phyloP scores from a whole-genome alignment of 2,329 filamentous ascomycete genomes.

The Corynespora cassiicola region DNA sequence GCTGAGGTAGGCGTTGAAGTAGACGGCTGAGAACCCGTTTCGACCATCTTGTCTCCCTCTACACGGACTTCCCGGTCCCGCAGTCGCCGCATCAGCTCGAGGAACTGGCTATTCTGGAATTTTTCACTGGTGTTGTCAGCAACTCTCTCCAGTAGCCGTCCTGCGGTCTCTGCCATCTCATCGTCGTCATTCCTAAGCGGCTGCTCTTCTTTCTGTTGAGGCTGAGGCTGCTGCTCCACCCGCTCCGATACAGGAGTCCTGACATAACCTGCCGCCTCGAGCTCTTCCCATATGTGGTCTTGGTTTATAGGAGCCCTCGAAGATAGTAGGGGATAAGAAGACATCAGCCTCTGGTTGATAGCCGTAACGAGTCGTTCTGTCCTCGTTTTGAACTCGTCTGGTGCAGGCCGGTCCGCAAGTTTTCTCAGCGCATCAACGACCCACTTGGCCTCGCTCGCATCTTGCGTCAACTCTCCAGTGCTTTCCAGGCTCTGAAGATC shows the following conservation, averaged over 20 bases:
- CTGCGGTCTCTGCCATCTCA: conserved; percentile 75
- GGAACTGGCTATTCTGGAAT: conserved; percentile 79
- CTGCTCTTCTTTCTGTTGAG: conserved; percentile 41
- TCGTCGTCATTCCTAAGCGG: conserved; percentile 59
- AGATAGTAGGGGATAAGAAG: conserved; percentile 36
- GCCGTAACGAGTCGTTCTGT: conserved; percentile 33
- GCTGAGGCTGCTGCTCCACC: conserved; percentile 29
- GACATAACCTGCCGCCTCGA: conserved; percentile 39
- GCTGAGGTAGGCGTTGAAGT: conserved; percentile 11
- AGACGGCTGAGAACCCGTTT: conserved; percentile 45
- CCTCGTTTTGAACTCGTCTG: conserved; percentile 30
- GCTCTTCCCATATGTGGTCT: conserved; percentile 35
- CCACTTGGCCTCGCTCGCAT: conserved; percentile 41
- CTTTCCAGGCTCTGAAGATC: conserved; percentile 32
- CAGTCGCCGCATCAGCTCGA: conserved; percentile 77
- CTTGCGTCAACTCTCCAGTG: conserved; percentile 29
- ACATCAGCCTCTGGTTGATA: conserved; percentile 45
- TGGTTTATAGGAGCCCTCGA: conserved; percentile 24
- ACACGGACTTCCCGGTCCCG: conserved; percentile 75
- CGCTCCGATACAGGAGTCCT: conserved; percentile 22
- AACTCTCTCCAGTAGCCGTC: conserved; percentile 72
- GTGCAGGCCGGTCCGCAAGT: conserved; percentile 30
- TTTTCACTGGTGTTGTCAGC: conserved; percentile 73
- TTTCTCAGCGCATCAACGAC: conserved; percentile 38
- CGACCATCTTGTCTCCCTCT: conserved; percentile 72